Evolutionary conservation across 2,329 filamentous ascomycete genomes (phyloP).

Genomic region (Neopestalotiopsis sp.): DNA sequence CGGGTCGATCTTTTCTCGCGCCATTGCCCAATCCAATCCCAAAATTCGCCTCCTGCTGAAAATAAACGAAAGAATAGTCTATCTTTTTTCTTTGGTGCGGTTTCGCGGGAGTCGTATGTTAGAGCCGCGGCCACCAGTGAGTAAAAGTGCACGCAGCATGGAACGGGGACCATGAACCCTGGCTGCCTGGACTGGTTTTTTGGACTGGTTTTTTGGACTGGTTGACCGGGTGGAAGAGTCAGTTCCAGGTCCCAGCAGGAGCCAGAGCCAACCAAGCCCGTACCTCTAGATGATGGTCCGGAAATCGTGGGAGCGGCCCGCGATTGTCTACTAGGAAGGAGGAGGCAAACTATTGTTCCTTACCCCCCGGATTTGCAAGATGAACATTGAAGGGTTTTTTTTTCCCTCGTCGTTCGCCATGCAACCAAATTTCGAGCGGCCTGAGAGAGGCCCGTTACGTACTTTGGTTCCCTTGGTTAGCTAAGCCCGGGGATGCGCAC

Average conservation of each 20-base stretch:
- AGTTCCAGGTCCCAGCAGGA: not conserved
- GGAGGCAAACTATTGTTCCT: not conserved
- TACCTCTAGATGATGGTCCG: not conserved
- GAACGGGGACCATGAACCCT: constrained; percentile 3
- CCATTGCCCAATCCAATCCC: not conserved
- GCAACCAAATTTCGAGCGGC: not conserved
- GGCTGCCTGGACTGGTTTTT: not conserved
- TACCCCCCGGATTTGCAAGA: constrained; percentile 14
- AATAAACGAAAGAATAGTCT: not conserved
- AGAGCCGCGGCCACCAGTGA: not conserved
- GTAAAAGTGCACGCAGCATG: not conserved
- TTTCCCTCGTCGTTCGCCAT: not conserved
- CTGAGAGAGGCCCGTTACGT: constrained; percentile 15
- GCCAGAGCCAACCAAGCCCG: too few relatives aligned
- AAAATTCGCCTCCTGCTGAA: not conserved
- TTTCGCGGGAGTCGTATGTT: not conserved
- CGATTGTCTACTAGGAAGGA: constrained; percentile 12
- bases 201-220: not conserved
- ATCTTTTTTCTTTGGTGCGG: not conserved
- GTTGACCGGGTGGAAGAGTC: not conserved
- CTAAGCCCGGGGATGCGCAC: constrained; percentile 10
- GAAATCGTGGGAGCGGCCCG: constrained; percentile 15
- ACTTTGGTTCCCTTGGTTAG: constrained; percentile 3
- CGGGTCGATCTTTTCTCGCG: not conserved
- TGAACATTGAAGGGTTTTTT: constrained; percentile 6